Percentiles rank a stretch among this genome's conserved stretches.
These are phyloP conservation scores for Globomyces pollinis-pini DNA, from an alignment of 192 early-diverging fungal genomes.

Conservation along the genomic window DNA sequence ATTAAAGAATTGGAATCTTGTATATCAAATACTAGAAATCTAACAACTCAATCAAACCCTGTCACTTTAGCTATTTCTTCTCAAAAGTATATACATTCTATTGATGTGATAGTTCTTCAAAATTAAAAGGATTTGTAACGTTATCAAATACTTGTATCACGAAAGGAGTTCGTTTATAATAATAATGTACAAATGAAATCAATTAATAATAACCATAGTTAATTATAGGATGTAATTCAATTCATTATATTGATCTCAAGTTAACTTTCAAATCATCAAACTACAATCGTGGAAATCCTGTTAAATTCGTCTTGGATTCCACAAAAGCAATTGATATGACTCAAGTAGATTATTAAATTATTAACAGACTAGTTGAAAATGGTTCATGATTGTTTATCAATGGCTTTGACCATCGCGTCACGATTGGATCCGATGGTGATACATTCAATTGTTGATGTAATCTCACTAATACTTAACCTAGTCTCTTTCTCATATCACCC, in stretches of 20 bases:
- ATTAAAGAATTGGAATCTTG: not conserved
- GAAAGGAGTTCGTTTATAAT: too few relatives aligned
- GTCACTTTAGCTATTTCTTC: slow-evolving; percentile 1
- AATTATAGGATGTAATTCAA: too few relatives aligned
- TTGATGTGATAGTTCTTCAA: not conserved
- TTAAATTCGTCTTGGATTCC: not conserved
- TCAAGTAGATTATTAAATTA: too few relatives aligned
- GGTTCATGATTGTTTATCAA: slow-evolving; percentile 1
- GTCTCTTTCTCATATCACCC: not conserved
- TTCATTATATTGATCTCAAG: too few relatives aligned
- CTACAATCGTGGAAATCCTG: slow-evolving; percentile 2
- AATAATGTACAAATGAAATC: too few relatives aligned
- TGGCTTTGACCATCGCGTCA: not conserved
- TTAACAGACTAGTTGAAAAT: too few relatives aligned
- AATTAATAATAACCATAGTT: too few relatives aligned
- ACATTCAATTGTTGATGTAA: not conserved
- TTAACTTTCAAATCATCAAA: not conserved
- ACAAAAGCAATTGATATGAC: not conserved
- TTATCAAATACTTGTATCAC: not conserved
- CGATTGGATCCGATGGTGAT: not conserved
- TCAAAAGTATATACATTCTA: not conserved
- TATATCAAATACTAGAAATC: not conserved
- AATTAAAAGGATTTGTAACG: slow-evolving; percentile 7
- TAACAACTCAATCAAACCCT: not conserved
- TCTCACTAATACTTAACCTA: too few relatives aligned